Percentiles rank a stretch among this genome's conserved stretches.
phyloP scores from a whole-genome alignment of 768 basidiomycete species.

The Xanthoconium purpureum region DNA sequence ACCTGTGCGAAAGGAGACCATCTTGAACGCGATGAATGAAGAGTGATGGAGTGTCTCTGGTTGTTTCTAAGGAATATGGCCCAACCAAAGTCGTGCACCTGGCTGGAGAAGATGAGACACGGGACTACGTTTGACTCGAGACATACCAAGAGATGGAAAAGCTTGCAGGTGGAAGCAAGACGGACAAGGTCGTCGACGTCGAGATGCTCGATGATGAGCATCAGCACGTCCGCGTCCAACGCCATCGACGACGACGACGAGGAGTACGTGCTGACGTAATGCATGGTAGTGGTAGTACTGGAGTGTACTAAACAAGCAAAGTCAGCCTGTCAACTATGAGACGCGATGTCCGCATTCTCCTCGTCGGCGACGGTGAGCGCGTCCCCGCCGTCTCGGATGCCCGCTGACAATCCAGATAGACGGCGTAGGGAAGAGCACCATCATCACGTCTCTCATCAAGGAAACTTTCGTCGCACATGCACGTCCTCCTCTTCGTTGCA shows the following conservation, averaged over 20 bases:
- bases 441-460: conserved; percentile 95
- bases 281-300: background rate
- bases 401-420: conserved; percentile 46
- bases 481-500: conserved; percentile 21
- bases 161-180: conserved; percentile 31
- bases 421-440: conserved; percentile 97
- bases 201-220: conserved; percentile 49
- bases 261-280: conserved; percentile 21
- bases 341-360: conserved; percentile 89
- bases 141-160: conserved; percentile 40
- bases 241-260: conserved; percentile 1
- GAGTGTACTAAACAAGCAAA: conserved; percentile 7
- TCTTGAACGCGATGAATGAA: conserved; percentile 38
- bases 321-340: conserved; percentile 55
- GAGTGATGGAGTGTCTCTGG: conserved; percentile 53
- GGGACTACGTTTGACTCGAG: background rate
- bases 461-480: conserved; percentile 91
- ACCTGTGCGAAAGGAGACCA: conserved; percentile 47
- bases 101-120: conserved; percentile 2
- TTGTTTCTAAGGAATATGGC: conserved; percentile 46
- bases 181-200: conserved; percentile 40
- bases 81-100: conserved; percentile 70
- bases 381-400: conserved; percentile 1
- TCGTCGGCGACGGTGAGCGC: conserved; percentile 86
- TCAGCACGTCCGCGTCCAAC: conserved; percentile 55